Evolutionary conservation across 441 rosid species (phyloP), one percentile per base, ranked within the genome.

Genomic region (Corymbia calophylla): DNA sequence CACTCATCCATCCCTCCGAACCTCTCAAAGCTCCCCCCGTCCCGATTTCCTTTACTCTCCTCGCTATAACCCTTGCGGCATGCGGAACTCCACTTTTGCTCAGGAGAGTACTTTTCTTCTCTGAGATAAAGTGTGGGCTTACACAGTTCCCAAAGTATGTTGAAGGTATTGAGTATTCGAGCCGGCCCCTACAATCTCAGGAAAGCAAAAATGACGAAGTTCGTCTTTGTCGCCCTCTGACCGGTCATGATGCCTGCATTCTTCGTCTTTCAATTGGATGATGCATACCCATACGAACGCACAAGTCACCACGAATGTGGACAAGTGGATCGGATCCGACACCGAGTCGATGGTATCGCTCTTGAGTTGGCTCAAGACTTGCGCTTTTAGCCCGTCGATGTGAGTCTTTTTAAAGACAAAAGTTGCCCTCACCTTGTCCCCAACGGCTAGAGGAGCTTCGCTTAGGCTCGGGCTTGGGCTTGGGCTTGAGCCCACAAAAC

Each of bases 271-370:
- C 21, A 27, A 56, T 56, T 6, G 23, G 29, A 56, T 21, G 62
- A 56, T 23, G 62, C 62, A 56, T 29, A 56, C 62, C 62, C 62
- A 56, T 56, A 56, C 29, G 2, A 56, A 23, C 0, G 62, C 62
- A 12, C 62, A 56, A 3, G 62, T 56, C 62, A 56, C 0, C 62
- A 0, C 13, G 5, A 56, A 23, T 56, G 62, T 56, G 1, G 62
- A 56, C 62, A 56, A 56, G 62, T 56, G 12, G 29, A 23, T 56
- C 23, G 62, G 0, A 56, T 56, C 62, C 3, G 3, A 56, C 29
- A 21, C 29, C 0, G 9, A 56, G 29, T 56, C 0, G 6, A 0
- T 1, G 2, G 29, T 56, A 23, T 56, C 62, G 1, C 23, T 56
- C 62, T 56, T 56, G 62, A 56, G 62, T 56, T 56, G 62, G 12